phyloP scores from a whole-genome alignment of 1,139 yeast species.

The Candida sp. region DNA sequence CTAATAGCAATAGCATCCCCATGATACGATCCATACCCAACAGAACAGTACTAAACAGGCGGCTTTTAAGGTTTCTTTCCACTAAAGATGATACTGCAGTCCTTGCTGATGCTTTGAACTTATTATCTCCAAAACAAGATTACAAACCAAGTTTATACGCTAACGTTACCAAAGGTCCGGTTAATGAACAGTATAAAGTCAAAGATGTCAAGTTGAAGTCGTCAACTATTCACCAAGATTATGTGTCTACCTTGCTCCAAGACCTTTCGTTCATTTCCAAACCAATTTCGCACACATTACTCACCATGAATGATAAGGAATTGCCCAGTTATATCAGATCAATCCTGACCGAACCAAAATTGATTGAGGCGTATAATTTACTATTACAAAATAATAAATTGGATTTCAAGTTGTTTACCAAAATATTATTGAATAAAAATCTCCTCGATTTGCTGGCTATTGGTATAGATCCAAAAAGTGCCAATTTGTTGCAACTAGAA shows the following conservation, averaged over 20 bases:
- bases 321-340: constrained; percentile 18
- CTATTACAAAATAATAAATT: constrained; percentile 26
- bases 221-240: constrained; percentile 10
- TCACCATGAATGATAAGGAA: constrained; percentile 16
- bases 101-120: constrained; percentile 38
- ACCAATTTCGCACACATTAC: constrained; percentile 8
- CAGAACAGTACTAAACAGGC: not conserved
- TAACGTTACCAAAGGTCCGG: constrained; percentile 31
- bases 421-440: constrained; percentile 27
- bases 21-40: not conserved
- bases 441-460: no score
- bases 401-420: constrained; percentile 20
- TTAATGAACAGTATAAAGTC: constrained; percentile 21
- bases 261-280: constrained; percentile 10
- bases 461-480: no score
- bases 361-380: constrained; percentile 25
- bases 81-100: constrained; percentile 13
- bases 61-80: not conserved
- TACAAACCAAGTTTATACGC: constrained; percentile 37
- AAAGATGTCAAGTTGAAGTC: constrained; percentile 3
- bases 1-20: not conserved
- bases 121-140: constrained; percentile 27
- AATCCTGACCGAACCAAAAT: constrained; percentile 18
- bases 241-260: constrained; percentile 16
- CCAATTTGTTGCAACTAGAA: constrained; percentile 9